Base-by-base conservation (phyloP, 768 basidiomycete genomes). In the Clitopilus hobsonii region DNA sequence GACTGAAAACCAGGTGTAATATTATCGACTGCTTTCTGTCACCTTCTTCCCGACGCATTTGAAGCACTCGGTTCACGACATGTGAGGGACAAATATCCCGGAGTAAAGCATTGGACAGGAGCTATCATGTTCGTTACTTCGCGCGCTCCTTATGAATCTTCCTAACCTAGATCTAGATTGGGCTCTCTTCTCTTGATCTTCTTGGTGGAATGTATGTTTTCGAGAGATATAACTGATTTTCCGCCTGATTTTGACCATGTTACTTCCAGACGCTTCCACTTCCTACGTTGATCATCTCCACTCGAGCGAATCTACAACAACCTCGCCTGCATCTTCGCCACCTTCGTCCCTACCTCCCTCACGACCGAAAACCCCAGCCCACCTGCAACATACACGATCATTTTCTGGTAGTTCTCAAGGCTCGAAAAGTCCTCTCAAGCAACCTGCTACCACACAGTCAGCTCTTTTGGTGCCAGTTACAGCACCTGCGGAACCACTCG, bases 21-120 rank as follows among this genome's bases (percentile, higher is more conserved):
- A 28, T 67, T 93, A 3, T 84, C 90, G 3, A 93, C 91, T 0
- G 90, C 89, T 0, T 93, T 93, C 60, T 84, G 87, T 16, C 91
- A 93, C 65, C 74, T 93, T 7, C 73, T 93, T 11, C 86, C 89
- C 58, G 89, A 91, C 55, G 82, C 89, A 0, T 91, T 89, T 61
- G 77, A 78, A 53, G 77, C 81, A 0, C 73, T 92, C 1, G 72
- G 72, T 38, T 71, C 77, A 54, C 73, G 74, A 0, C 63, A 60
- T 2, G 75, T 88, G 14, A 75, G 74, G 51, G 64, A 67, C 51
- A 65, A 67, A 38, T 83, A 82, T 71, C 71, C 74, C 2, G 62
- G 68, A 8, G 63, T 88, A 22, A 80, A 80, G 13, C 70, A 80
- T 32, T 79, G 83, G 75, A 80, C 84, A 0, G 91, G 91, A 1